Conservation (phyloP, 768 basidiomycete species). For the Auriscalpium orientale region DNA sequence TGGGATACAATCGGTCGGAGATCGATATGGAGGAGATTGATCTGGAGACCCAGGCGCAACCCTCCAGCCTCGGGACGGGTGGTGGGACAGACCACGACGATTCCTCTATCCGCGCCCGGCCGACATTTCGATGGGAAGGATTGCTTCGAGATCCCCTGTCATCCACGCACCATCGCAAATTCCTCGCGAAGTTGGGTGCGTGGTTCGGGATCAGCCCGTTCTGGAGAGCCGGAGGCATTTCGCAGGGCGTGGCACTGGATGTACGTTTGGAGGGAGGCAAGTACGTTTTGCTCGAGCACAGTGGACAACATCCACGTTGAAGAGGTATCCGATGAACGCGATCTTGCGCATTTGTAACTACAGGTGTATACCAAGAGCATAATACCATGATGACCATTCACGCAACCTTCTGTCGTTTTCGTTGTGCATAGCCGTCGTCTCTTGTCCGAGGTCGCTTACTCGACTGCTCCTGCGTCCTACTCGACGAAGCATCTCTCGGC, state of each 20-base stretch:
- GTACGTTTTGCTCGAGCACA: slow-evolving; percentile 36
- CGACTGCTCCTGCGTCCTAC: slow-evolving; percentile 1
- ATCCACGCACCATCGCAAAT: slow-evolving; percentile 19
- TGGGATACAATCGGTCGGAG: slow-evolving; percentile 42
- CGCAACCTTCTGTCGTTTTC: slow-evolving; percentile 17
- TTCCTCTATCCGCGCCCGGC: slow-evolving; percentile 48
- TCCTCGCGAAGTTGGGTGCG: slow-evolving; percentile 45
- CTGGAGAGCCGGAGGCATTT: slow-evolving; percentile 45
- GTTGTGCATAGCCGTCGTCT: slow-evolving; percentile 7
- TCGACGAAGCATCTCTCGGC: neutral
- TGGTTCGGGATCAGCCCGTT: slow-evolving; percentile 65
- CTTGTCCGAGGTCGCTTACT: slow-evolving; percentile 3
- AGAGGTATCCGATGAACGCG: too few species aligned
- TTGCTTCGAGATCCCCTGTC: slow-evolving; percentile 48
- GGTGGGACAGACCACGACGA: slow-evolving; percentile 70
- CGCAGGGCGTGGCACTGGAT: slow-evolving; percentile 55
- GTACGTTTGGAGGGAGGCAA: slow-evolving; percentile 47
- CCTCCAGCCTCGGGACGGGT: slow-evolving; percentile 57
- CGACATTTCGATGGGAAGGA: slow-evolving; percentile 64
- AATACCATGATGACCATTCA: neutral
- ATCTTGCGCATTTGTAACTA: too few species aligned
- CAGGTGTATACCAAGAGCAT: neutral
- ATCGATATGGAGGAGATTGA: slow-evolving; percentile 63
- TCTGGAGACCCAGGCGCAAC: slow-evolving; percentile 36
- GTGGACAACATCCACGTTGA: neutral